Conservation (phyloP, 1,139 yeast genomes). For the Ogataea hybrid region DNA sequence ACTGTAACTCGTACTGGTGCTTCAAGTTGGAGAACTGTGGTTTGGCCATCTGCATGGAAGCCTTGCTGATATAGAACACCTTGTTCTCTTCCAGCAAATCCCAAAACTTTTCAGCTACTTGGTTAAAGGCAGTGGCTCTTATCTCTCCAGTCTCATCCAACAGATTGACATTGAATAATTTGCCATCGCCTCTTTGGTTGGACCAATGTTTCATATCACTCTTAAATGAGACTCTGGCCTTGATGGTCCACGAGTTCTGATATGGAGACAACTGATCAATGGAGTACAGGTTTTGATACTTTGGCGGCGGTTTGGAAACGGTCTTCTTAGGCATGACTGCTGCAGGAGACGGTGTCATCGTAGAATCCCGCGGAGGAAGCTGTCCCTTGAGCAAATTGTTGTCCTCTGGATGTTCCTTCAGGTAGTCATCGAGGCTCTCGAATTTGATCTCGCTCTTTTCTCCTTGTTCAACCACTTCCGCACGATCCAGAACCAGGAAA, state of each 20-base stretch:
- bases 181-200: constrained; percentile 85
- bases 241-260: constrained; percentile 87
- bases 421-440: constrained; percentile 25
- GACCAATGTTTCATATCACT: constrained; percentile 89
- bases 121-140: constrained; percentile 92
- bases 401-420: constrained; percentile 24
- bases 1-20: constrained; percentile 83
- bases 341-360: constrained; percentile 27
- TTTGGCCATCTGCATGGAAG: constrained; percentile 78
- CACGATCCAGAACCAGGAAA: constrained; percentile 28
- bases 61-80: constrained; percentile 81
- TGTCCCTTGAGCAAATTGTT: constrained; percentile 14
- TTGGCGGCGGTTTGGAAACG: constrained; percentile 32
- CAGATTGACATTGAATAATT: constrained; percentile 82
- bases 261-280: constrained; percentile 91
- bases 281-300: constrained; percentile 47
- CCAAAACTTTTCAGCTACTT: constrained; percentile 75
- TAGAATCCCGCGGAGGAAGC: constrained; percentile 10
- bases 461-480: constrained; percentile 24
- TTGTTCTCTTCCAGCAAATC: constrained; percentile 82
- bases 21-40: constrained; percentile 81
- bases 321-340: constrained; percentile 22
- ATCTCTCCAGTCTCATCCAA: constrained; percentile 96
- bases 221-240: constrained; percentile 86
- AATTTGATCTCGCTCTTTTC: constrained; percentile 21